phyloP scores from a whole-genome alignment of 2,329 filamentous ascomycete species.

The Colletotrichum acutatum region DNA sequence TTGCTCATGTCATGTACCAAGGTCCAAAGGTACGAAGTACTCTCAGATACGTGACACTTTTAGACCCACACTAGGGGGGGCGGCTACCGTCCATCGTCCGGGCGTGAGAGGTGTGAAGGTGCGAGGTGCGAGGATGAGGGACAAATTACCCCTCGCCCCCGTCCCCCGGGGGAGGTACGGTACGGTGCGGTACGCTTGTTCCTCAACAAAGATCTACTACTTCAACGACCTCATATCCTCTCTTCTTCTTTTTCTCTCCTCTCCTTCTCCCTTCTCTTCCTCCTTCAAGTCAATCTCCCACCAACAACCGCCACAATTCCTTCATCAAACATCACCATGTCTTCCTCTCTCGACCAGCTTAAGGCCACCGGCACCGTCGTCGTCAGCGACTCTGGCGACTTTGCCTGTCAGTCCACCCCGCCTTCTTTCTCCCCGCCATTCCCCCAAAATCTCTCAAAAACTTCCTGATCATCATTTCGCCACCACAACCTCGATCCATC shows the following conservation, averaged over 20 bases:
- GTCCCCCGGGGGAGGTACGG: neutral
- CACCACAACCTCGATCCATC: slow-evolving; percentile 5
- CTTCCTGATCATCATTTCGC: neutral
- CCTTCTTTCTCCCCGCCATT: slow-evolving; percentile 5
- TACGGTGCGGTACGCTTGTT: neutral
- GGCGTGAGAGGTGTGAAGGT: slow-evolving; percentile 1
- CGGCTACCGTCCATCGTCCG: neutral
- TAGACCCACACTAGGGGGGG: neutral
- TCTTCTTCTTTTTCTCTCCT: slow-evolving; percentile 20
- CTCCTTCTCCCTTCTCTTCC: neutral
- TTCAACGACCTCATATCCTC: slow-evolving; percentile 20
- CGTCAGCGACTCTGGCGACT: slow-evolving; percentile 95
- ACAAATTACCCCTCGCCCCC: slow-evolving; percentile 19
- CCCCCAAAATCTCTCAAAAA: slow-evolving; percentile 17
- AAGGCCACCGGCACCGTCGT: slow-evolving; percentile 97
- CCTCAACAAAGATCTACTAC: slow-evolving; percentile 24
- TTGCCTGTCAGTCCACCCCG: slow-evolving; percentile 71
- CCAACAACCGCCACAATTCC: slow-evolving; percentile 20
- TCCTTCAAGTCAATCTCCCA: slow-evolving; percentile 8
- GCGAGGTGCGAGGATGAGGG: slow-evolving; percentile 8
- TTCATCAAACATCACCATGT: slow-evolving; percentile 64
- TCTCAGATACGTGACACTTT: neutral
- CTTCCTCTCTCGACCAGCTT: slow-evolving; percentile 93
- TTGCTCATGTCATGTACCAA: neutral
- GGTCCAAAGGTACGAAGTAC: neutral